These are phyloP conservation scores for Aspergillus campestris DNA, from an alignment of 495 filamentous ascomycete genomes.

Conservation along the genomic window DNA sequence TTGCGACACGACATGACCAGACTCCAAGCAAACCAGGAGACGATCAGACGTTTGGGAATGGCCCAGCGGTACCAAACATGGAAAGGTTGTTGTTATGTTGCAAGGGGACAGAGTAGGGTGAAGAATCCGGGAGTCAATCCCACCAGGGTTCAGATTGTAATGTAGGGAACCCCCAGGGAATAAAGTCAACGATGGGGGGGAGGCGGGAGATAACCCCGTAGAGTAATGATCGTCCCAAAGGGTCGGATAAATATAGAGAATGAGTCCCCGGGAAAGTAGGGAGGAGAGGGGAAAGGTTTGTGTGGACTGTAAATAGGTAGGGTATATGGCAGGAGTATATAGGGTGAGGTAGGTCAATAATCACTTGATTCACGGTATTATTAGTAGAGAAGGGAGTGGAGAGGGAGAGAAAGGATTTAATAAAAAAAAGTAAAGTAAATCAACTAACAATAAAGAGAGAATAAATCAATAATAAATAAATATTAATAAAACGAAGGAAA, in stretches of 20 bases:
- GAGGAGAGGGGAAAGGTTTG: too few species aligned
- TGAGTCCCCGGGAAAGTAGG: too few species aligned
- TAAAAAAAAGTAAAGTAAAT: constrained; percentile 1
- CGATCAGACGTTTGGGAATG: background rate
- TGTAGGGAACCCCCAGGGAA: too few species aligned
- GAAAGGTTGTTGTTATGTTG: background rate
- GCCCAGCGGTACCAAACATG: constrained; percentile 1
- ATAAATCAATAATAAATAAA: background rate
- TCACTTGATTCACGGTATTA: too few species aligned
- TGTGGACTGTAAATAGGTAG: too few species aligned
- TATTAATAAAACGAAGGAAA: background rate
- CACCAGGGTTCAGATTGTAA: background rate
- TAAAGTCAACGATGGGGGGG: too few species aligned
- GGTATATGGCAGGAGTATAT: background rate
- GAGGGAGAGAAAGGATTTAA: background rate
- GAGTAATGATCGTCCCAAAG: too few species aligned
- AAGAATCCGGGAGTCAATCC: background rate
- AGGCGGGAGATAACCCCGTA: too few species aligned
- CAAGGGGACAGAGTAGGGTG: background rate
- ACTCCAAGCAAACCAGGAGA: background rate
- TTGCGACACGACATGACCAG: constrained; percentile 29
- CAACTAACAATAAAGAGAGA: background rate
- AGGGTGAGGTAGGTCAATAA: background rate
- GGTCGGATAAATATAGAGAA: too few species aligned
- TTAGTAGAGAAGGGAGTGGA: background rate